These are phyloP conservation scores for carrot (Daucus carota) DNA, from an alignment of 129 eudicot genomes.

Conservation along the genomic window DH1_v3.0 NC_030385.2:29274501-29275000, in stretches of 20 bases:
- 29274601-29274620: constrained; percentile 2
- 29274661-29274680: not conserved
- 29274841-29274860: not conserved
- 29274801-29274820: constrained; percentile 6
- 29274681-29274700: constrained; percentile 19
- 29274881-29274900: not conserved
- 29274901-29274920: constrained; percentile 26
- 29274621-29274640: constrained; percentile 10
- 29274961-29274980: not conserved
- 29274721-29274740: not conserved
- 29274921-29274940: constrained; percentile 18
- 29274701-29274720: constrained; percentile 2
- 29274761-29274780: not conserved
- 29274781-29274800: constrained; percentile 18
- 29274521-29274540: not conserved
- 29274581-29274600: constrained; percentile 11
- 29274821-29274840: not conserved
- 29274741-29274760: not conserved
- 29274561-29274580: constrained; percentile 17
- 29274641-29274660: constrained; percentile 6
- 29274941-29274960: constrained; percentile 20
- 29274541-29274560: constrained; percentile 25
- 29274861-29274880: not conserved
- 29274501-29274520: constrained; percentile 14
- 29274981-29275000: not conserved